A percentile compares a stretch with the other conserved stretches of the same genome.
Evolutionary conservation across 352 stramenopile species (phyloP).

Genomic region (Globisporangium mamillatum): DNA sequence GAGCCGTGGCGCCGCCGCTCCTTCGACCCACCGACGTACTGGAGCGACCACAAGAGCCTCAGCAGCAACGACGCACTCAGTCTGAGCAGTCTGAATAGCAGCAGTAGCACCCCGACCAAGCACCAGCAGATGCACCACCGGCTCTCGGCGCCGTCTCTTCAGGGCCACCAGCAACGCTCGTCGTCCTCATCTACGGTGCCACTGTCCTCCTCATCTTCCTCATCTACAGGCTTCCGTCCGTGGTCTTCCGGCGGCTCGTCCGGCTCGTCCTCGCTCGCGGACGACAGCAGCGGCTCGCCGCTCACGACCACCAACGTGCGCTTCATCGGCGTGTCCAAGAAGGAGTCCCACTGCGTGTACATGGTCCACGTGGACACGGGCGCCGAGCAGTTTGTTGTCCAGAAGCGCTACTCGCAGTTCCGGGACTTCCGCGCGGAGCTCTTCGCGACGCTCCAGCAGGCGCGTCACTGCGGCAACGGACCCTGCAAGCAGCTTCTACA

Average conservation of each 20-base stretch:
- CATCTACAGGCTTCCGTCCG: constrained; percentile 8
- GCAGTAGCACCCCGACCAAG: not conserved
- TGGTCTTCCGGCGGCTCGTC: constrained; percentile 13
- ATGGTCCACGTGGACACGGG: constrained; percentile 54
- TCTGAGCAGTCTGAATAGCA: not conserved
- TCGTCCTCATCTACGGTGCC: constrained; percentile 8
- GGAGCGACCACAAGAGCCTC: constrained; percentile 9
- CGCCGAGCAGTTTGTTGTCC: constrained; percentile 45
- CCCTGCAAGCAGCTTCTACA: constrained; percentile 41
- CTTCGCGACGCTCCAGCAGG: constrained; percentile 22
- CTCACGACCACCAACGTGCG: constrained; percentile 37
- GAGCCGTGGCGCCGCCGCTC: constrained; percentile 8
- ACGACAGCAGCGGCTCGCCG: constrained; percentile 14
- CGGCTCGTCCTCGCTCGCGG: constrained; percentile 4
- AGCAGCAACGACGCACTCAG: not conserved
- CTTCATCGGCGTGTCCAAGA: constrained; percentile 42
- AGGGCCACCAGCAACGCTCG: not conserved
- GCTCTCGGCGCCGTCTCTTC: constrained; percentile 10
- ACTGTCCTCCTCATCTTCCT: not conserved
- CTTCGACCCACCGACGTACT: not conserved
- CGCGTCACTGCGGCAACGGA: constrained; percentile 33
- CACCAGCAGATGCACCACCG: constrained; percentile 2
- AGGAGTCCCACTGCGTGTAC: constrained; percentile 47
- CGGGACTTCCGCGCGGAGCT: constrained; percentile 52
- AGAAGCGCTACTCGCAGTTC: constrained; percentile 76